Evolutionary conservation across 2,329 filamentous ascomycete species (phyloP).

Genomic region (Magnaporthiopsis poae): DNA sequence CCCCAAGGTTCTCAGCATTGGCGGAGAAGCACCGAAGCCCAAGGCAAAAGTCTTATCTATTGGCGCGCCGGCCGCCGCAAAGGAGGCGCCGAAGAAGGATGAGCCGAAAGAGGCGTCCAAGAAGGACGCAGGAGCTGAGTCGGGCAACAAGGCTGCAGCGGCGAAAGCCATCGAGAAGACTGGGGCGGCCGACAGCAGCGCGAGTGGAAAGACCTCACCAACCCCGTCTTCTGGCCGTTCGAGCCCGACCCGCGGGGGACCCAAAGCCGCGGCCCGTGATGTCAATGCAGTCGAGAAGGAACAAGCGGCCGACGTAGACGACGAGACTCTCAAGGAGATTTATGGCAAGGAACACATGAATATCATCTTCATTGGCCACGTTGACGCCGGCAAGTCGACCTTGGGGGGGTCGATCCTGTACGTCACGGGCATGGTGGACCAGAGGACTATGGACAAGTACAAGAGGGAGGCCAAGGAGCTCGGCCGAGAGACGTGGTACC

Average conservation of each 20-base stretch:
- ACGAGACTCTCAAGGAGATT: slow-evolving; percentile 76
- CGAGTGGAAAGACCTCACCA: slow-evolving; percentile 67
- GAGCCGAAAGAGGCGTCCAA: slow-evolving; percentile 39
- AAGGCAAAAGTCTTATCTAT: slow-evolving; percentile 68
- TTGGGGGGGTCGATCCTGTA: slow-evolving; percentile 89
- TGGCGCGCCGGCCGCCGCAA: slow-evolving; percentile 36
- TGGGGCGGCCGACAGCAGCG: slow-evolving; percentile 50
- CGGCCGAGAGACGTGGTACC: slow-evolving; percentile 95
- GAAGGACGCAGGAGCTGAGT: slow-evolving; percentile 40
- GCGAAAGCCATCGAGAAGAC: slow-evolving; percentile 88
- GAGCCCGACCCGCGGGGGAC: slow-evolving; percentile 59
- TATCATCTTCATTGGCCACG: slow-evolving; percentile 91
- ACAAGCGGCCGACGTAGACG: slow-evolving; percentile 63
- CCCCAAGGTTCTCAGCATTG: slow-evolving; percentile 55
- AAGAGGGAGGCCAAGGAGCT: slow-evolving; percentile 92
- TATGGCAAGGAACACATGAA: slow-evolving; percentile 92
- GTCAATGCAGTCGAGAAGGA: slow-evolving; percentile 78
- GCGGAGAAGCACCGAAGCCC: slow-evolving; percentile 41
- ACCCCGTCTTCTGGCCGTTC: slow-evolving; percentile 74
- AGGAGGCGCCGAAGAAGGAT: slow-evolving; percentile 27
- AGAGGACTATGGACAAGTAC: slow-evolving; percentile 96
- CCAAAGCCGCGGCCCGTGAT: slow-evolving; percentile 52
- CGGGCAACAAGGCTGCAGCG: slow-evolving; percentile 74
- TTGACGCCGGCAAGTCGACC: slow-evolving; percentile 96
- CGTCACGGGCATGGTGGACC: slow-evolving; percentile 96